Evolutionary conservation across 2,329 filamentous ascomycete genomes (phyloP), one percentile per base, ranked within the genome.

Genomic region (Ophiosphaerella narmari): DNA sequence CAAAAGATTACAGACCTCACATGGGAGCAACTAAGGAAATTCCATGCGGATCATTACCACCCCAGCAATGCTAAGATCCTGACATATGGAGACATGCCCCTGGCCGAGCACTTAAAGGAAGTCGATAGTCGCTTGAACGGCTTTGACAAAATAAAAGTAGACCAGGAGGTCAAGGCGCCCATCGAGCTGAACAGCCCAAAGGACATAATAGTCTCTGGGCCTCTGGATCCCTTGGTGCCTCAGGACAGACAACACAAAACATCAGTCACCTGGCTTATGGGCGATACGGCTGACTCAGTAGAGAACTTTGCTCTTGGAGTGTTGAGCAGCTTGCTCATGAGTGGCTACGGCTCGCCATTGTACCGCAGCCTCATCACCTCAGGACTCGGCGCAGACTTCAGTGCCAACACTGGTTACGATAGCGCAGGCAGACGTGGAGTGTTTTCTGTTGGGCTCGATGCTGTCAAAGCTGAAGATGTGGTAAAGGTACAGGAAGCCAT

Each of bases 31-130:
- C 79, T 99, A 42, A 88, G 86, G 67, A 84, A 87, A 36, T 99
- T 96, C 72, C 95, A 97, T 59, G 87, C 87, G 37, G 85, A 91
- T 59, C 91, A 99, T 75, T 99, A 99, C 72, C 93, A 99, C 73
- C 94, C 94, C 0, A 97, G 91, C 76, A 99, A 99, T 74, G 89
- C 93, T 39, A 97, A 97, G 75, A 81, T 99, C 37, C 86, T 97
- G 66, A 97, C 94, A 0, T 99, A 99, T 62, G 94, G 94, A 43
- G 88, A 97, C 67, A 91, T 97, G 84, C 89, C 91, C 1, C 77
- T 99, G 52, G 80, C 80, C 2, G 87, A 90, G 46, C 94, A 99
- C 69, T 74, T 97, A 43, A 80, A 84, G 68, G 89, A 94, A 65
- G 82, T 97, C 24, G 84, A 93, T 65, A 81, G 85, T 8, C 87